Percentiles rank a stretch among this genome's conserved stretches.
Evolutionary conservation across 371 early-diverging fungal species (phyloP).

Genomic region (Mucor indicus): DNA sequence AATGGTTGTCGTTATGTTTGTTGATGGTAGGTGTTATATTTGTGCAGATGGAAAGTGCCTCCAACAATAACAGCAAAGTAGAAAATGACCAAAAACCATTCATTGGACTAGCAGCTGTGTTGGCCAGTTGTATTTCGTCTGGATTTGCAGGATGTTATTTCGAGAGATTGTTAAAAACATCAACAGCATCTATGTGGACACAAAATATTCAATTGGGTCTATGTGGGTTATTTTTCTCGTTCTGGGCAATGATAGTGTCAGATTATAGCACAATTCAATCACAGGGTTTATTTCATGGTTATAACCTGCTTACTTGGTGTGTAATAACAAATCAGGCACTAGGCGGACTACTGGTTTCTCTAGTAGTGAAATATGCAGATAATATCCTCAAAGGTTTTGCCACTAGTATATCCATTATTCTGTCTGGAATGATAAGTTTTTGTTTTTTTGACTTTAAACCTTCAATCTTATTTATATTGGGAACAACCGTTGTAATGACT

Average conservation of each 20-base stretch:
- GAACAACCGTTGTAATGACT: not conserved
- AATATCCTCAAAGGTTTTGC: constrained; percentile 91
- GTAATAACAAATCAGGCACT: constrained; percentile 78
- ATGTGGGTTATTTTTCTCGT: constrained; percentile 53
- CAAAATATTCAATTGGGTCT: constrained; percentile 76
- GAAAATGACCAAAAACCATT: constrained; percentile 38
- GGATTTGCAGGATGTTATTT: constrained; percentile 74
- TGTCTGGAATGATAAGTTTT: constrained; percentile 1
- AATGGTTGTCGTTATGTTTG: constrained; percentile 80
- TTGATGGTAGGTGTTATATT: constrained; percentile 86
- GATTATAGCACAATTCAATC: constrained; percentile 56
- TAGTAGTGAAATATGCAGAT: constrained; percentile 85
- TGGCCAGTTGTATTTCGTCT: constrained; percentile 63
- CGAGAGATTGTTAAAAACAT: constrained; percentile 63
- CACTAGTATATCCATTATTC: constrained; percentile 52
- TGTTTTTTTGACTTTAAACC: constrained; percentile 1
- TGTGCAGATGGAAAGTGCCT: constrained; percentile 68
- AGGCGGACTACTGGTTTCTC: constrained; percentile 81
- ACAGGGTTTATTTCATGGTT: constrained; percentile 79
- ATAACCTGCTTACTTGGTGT: constrained; percentile 65
- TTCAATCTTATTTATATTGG: not conserved
- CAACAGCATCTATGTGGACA: constrained; percentile 73
- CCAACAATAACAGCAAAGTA: not conserved
- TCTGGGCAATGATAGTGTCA: constrained; percentile 59
- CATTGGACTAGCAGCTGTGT: constrained; percentile 58